Conservation (phyloP, 257 asterid genomes). For the Salvia hispanica region DNA sequence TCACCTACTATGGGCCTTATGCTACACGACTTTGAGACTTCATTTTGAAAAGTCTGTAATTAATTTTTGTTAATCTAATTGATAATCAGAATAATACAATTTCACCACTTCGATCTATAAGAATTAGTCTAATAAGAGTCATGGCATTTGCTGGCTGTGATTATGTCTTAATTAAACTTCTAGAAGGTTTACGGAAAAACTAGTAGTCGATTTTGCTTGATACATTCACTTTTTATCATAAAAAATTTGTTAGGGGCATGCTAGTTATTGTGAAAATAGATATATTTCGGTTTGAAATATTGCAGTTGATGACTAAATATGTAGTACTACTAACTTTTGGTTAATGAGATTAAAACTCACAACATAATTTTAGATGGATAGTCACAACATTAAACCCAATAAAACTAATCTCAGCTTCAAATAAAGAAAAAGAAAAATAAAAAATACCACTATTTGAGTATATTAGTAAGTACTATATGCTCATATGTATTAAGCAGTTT, state of each 20-base stretch:
- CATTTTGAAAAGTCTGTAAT: slow-evolving; percentile 28
- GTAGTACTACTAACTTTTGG: no score
- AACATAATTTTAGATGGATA: no score
- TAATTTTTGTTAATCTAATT: slow-evolving; percentile 8
- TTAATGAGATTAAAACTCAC: no score
- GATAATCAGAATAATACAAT: neutral
- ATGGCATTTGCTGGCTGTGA: neutral
- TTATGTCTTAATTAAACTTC: slow-evolving; percentile 4
- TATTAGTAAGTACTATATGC: no score
- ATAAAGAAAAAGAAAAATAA: no score
- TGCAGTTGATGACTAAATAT: no score
- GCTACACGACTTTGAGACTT: slow-evolving; percentile 44
- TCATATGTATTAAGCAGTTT: no score
- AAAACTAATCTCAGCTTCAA: no score
- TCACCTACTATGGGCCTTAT: slow-evolving; percentile 76
- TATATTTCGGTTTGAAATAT: no score
- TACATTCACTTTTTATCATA: neutral
- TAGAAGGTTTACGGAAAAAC: slow-evolving; percentile 13
- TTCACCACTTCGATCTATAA: slow-evolving; percentile 3
- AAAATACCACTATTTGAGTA: no score
- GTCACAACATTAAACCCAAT: no score
- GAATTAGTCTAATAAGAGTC: neutral
- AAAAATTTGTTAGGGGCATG: neutral
- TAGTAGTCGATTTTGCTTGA: slow-evolving; percentile 2
- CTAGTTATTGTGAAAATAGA: neutral